phyloP scores from a whole-genome alignment of 805 yeast species.

The Millerozyma miso region DNA sequence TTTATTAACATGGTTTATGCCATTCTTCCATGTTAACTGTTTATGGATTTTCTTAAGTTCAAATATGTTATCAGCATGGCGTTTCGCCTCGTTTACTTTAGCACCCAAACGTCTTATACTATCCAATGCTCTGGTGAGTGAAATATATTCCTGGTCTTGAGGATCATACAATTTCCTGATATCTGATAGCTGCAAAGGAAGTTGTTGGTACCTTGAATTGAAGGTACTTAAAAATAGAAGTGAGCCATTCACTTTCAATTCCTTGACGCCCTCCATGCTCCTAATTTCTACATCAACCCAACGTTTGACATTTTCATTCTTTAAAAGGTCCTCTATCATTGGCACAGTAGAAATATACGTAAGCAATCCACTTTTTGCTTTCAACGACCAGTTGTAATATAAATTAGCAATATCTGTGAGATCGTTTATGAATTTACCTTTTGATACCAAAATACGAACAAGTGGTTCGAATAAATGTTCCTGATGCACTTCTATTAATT shows the following conservation, averaged over 20 bases:
- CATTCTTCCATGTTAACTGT: conserved; percentile 51
- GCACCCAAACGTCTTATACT: conserved; percentile 52
- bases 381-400: conserved; percentile 59
- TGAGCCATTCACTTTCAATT: conserved; percentile 38
- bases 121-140: conserved; percentile 49
- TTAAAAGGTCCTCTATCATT: conserved; percentile 52
- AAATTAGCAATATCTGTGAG: conserved; percentile 50
- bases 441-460: conserved; percentile 49
- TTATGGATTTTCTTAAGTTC: conserved; percentile 50
- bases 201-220: conserved; percentile 43
- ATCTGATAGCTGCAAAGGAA: conserved; percentile 61
- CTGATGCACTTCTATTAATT: conserved; percentile 53
- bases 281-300: conserved; percentile 56
- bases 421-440: conserved; percentile 63
- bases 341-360: conserved; percentile 61
- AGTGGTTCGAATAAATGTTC: conserved; percentile 54
- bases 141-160: conserved; percentile 47
- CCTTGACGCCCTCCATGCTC: conserved; percentile 47
- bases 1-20: conserved; percentile 42
- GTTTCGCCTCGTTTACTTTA: conserved; percentile 60
- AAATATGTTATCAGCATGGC: conserved; percentile 54
- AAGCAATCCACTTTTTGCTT: conserved; percentile 51
- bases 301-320: conserved; percentile 46
- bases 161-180: conserved; percentile 43
- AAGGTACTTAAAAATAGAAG: conserved; percentile 39